These are phyloP conservation scores for Vachellia collinsii DNA, from an alignment of 306 rosid genomes.

Conservation along the genomic window DNA sequence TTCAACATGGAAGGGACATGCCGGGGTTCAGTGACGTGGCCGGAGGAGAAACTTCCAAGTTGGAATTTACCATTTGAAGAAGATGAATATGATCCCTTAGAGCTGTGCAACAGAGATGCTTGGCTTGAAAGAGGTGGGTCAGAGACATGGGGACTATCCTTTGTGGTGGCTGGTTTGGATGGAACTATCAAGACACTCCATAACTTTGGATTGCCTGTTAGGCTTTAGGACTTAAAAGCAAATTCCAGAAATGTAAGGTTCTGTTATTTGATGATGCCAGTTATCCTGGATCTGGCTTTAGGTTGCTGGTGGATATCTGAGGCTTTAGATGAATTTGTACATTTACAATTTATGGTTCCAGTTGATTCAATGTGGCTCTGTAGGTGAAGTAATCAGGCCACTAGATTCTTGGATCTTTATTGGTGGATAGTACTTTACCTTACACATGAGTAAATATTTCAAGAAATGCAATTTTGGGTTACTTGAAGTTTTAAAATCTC, in stretches of 20 bases:
- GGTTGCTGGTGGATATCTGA: conserved; percentile 4
- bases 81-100: conserved; percentile 35
- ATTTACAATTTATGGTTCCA: conserved; percentile 30
- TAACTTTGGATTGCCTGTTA: conserved; percentile 78
- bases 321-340: conserved; percentile 34
- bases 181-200: conserved; percentile 77
- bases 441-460: conserved; percentile 4
- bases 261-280: background rate
- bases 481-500: background rate
- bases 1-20: conserved; percentile 54
- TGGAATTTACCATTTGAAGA: conserved; percentile 41
- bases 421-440: conserved; percentile 27
- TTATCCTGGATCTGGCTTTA: background rate
- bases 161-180: conserved; percentile 64
- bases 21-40: conserved; percentile 70
- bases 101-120: background rate
- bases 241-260: background rate
- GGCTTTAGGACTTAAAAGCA: conserved; percentile 39
- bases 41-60: conserved; percentile 66
- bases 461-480: conserved; percentile 12
- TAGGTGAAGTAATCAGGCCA: conserved; percentile 27
- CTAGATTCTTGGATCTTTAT: background rate
- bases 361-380: conserved; percentile 39
- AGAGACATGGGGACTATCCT: conserved; percentile 72
- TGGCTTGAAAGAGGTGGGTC: conserved; percentile 18